Evolutionary conservation across 495 filamentous ascomycete species (phyloP), one percentile per base, ranked within the genome.

Genomic region (Penicillium maclennaniae): DNA sequence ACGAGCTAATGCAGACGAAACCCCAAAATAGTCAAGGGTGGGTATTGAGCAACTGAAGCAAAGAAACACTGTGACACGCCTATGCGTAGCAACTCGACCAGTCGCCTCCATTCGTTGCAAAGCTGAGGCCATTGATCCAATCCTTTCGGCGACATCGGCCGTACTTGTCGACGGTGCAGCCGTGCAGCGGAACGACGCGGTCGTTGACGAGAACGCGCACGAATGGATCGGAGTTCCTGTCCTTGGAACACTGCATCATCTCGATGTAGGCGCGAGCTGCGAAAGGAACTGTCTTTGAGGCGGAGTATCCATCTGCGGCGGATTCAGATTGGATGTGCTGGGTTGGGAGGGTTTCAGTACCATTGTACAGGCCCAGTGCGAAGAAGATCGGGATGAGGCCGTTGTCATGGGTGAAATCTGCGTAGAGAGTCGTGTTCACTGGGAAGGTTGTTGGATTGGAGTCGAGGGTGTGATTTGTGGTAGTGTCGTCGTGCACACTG

Each of bases 361-460:
- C 65, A 31, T 89, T 86, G 63, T 88, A 93, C 47, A 95, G 56
- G 0, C 89, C 86, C 52, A 96, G 60, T 1, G 89, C 88, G 16
- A 79, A 79, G 67, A 87, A 85, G 27, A 91, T 81, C 16, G 76
- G 74, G 14, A 82, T 81, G 82, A 95, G 86, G 53, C 87, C 83
- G 63, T 93, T 95, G 68, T 96, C 91, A 61, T 96, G 91, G 19
- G 83, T 86, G 63, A 96, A 95, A 68, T 96, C 91, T 0, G 88
- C 89, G 54, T 90, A 96, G 4, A 93, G 66, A 6, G 53, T 69
- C 16, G 71, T 67, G 39, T 81, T 75, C 8, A 93, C 63, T 0
- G 91, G 89, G 60, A 95, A 96, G 0, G 85, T 88, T 10, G 52
- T 54, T 3, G 69, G 61, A 37, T 78, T 69, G 3, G 59, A 58